A percentile compares a stretch with the other conserved stretches of the same genome.
phyloP scores from a whole-genome alignment of 2,329 filamentous ascomycete genomes.

The Colletotrichum sp. region DNA sequence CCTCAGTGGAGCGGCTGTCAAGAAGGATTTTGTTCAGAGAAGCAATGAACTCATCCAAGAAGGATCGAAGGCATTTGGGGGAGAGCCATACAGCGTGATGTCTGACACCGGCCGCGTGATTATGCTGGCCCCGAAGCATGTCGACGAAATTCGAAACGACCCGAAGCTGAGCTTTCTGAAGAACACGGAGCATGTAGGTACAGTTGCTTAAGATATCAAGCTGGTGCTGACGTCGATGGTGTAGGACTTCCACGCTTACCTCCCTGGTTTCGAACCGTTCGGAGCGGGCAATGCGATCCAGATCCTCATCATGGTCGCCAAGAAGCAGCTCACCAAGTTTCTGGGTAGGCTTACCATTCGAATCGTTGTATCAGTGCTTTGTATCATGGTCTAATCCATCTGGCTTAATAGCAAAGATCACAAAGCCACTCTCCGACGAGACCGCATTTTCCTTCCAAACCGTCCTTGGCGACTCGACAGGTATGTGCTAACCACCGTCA shows the following conservation, averaged over 20 bases:
- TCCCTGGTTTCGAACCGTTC: not conserved
- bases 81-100: not conserved
- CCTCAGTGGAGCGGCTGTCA: not conserved
- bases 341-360: not conserved
- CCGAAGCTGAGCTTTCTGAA: not conserved
- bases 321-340: not conserved
- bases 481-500: not conserved
- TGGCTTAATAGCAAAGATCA: not conserved
- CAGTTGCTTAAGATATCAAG: rapidly evolving
- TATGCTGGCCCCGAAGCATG: not conserved
- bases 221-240: rapidly evolving
- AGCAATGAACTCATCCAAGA: not conserved
- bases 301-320: not conserved
- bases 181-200: not conserved
- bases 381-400: not conserved
- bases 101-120: not conserved
- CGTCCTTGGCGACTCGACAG: not conserved
- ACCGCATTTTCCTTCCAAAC: not conserved
- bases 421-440: not conserved
- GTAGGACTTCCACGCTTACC: not conserved
- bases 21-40: not conserved
- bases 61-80: not conserved
- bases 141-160: not conserved
- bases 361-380: rapidly evolving
- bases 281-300: not conserved